These are phyloP conservation scores for Coleophoma crateriformis DNA, from an alignment of 2,329 filamentous ascomycete species.

Conservation along the genomic window DNA sequence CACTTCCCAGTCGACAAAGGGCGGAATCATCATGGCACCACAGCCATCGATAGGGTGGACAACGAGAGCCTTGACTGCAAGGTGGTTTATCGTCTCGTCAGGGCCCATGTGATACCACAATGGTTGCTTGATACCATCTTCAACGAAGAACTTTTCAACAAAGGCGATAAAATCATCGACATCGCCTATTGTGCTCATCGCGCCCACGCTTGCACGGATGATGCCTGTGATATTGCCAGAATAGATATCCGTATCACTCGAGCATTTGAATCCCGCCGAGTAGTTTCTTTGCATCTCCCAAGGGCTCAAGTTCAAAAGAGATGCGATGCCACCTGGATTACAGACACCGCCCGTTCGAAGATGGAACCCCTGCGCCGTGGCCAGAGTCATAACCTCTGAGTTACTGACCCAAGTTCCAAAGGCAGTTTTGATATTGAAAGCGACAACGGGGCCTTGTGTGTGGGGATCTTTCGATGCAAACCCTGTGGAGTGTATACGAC, in stretches of 20 bases:
- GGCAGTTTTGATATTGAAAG: conserved; percentile 74
- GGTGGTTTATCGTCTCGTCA: too few species aligned
- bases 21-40: too few species aligned
- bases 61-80: too few species aligned
- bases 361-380: conserved; percentile 72
- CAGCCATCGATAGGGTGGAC: too few species aligned
- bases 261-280: conserved; percentile 78
- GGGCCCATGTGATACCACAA: too few species aligned
- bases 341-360: conserved; percentile 85
- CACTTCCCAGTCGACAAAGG: too few species aligned
- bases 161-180: conserved; percentile 32
- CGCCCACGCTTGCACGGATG: conserved; percentile 78
- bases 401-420: conserved; percentile 72
- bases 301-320: conserved; percentile 64
- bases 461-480: conserved; percentile 27
- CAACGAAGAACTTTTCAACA: too few species aligned
- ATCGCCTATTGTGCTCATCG: conserved; percentile 79
- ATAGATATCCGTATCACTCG: conserved; percentile 75
- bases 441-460: conserved; percentile 66
- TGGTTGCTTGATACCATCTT: too few species aligned
- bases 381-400: conserved; percentile 81
- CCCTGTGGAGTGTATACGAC: conserved; percentile 22
- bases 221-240: conserved; percentile 83
- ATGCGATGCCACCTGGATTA: conserved; percentile 82
- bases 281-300: conserved; percentile 85